Evolutionary conservation across 108 stramenopile species (phyloP).

Genomic region (Cyclotella distinguenda): DNA sequence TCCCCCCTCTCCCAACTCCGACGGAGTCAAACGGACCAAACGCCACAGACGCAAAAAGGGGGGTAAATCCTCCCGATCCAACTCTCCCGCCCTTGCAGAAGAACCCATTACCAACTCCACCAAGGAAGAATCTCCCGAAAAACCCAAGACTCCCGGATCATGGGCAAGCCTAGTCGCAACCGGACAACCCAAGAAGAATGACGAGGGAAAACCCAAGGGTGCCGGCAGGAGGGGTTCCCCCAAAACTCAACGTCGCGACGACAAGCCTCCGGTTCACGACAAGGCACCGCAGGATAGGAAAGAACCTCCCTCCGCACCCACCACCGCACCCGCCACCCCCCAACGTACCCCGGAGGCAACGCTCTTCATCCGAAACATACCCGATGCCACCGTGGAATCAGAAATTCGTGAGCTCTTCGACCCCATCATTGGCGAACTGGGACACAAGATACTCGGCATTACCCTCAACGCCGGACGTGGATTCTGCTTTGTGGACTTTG

Average conservation of each 20-base stretch:
- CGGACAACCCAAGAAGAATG: conserved; percentile 33
- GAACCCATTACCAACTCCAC: background rate
- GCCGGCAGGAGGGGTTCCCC: conserved; percentile 23
- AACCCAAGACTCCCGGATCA: conserved; percentile 65
- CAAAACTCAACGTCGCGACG: conserved; percentile 16
- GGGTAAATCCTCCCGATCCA: conserved; percentile 49
- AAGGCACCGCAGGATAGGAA: conserved; percentile 27
- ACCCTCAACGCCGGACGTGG: conserved; percentile 67
- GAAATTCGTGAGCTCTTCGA: conserved; percentile 79
- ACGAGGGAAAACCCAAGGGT: conserved; percentile 19
- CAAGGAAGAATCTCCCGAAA: conserved; percentile 27
- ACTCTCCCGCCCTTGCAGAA: conserved; percentile 27
- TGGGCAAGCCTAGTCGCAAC: conserved; percentile 85
- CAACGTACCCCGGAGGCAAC: conserved; percentile 77
- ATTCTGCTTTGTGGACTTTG: conserved; percentile 86
- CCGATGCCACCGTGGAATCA: conserved; percentile 65
- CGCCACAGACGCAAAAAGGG: conserved; percentile 31
- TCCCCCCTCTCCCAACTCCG: conserved; percentile 17
- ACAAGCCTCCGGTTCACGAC: conserved; percentile 9
- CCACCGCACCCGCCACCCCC: conserved; percentile 1
- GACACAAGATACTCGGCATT: conserved; percentile 68
- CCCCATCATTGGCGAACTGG: conserved; percentile 55
- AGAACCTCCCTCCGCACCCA: conserved; percentile 5
- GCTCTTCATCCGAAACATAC: conserved; percentile 80
- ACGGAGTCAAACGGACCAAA: conserved; percentile 24